These are phyloP conservation scores for Antitrichia curtipendula DNA, from an alignment of 225 moss, liverwort and hornwort genomes.

Conservation along the genomic window DNA sequence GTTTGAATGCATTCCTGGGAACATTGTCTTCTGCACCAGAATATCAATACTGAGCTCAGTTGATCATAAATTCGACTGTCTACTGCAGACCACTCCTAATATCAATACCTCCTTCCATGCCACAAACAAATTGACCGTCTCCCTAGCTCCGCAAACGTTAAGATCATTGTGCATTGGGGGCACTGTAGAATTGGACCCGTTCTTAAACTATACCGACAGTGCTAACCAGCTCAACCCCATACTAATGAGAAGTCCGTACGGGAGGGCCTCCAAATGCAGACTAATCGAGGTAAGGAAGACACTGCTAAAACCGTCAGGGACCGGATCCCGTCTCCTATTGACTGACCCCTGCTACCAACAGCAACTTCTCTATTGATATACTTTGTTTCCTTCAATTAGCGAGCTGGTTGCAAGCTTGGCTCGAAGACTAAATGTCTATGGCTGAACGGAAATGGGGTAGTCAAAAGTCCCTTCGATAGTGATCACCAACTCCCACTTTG, in stretches of 20 bases:
- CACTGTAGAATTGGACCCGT: neutral
- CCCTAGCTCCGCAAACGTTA: neutral
- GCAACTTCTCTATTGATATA: neutral
- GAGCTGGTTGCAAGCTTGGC: neutral
- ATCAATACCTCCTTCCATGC: neutral
- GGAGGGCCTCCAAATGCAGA: neutral
- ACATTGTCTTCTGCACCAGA: slow-evolving; percentile 38
- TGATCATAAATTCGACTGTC: neutral
- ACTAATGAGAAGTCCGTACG: neutral
- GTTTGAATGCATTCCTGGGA: slow-evolving; percentile 56
- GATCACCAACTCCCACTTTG: neutral
- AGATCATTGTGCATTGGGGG: neutral
- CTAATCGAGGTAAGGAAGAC: neutral
- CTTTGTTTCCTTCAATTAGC: neutral
- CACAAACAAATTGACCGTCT: neutral
- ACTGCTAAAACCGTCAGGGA: neutral
- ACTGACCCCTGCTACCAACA: neutral
- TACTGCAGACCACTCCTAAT: neutral
- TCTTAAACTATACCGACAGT: neutral
- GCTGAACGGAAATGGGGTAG: neutral
- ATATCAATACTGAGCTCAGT: neutral
- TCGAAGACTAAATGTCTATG: neutral
- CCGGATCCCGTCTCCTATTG: neutral
- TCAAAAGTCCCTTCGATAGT: neutral
- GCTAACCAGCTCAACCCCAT: neutral